Evolutionary conservation across 129 eudicot species (phyloP).

Genomic region (Scalesia atractyloides): DNA sequence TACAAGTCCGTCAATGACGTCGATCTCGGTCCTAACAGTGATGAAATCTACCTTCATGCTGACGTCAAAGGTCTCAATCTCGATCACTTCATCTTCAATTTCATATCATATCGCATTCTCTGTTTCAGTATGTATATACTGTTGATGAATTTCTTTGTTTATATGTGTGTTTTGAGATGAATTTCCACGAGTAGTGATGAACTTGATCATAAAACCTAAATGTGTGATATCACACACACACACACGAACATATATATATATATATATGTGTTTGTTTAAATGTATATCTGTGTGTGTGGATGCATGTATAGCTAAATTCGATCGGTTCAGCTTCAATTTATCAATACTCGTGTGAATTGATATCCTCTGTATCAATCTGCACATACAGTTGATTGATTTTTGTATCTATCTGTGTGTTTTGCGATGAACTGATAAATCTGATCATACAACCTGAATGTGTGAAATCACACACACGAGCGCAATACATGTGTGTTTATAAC

Average conservation of each 20-base stretch:
- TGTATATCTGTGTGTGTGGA: not conserved
- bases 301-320: no score
- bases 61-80: conserved; percentile 73
- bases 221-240: not conserved
- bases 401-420: no score
- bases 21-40: conserved; percentile 68
- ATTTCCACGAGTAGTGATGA: not conserved
- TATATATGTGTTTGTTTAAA: no score
- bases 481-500: no score
- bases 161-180: no score
- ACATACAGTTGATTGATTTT: no score
- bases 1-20: conserved; percentile 70
- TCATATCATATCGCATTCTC: not conserved
- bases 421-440: not conserved
- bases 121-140: not conserved
- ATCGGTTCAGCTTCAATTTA: no score
- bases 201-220: not conserved
- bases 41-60: conserved; percentile 64
- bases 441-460: not conserved
- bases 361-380: no score
- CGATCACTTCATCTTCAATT: not conserved
- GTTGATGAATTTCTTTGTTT: not conserved
- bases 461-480: not conserved
- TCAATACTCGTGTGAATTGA: no score
- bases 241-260: not conserved